phyloP scores from a whole-genome alignment of 805 yeast genomes.

The Vanderwaltozyma polyspora region DNA sequence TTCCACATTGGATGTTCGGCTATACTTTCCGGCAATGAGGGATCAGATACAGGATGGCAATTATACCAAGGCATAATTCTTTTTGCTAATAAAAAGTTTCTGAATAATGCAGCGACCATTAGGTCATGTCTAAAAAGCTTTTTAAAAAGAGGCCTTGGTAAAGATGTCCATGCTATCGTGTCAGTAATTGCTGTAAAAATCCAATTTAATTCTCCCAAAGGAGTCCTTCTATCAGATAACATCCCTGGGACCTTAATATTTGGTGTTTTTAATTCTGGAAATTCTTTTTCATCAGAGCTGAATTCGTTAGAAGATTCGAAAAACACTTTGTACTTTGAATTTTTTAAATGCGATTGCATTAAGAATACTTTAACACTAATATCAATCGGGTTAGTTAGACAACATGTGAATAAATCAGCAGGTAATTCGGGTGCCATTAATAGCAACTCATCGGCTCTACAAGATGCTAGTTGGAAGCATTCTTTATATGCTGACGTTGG shows the following conservation, averaged over 20 bases:
- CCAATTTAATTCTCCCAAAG: constrained; percentile 94
- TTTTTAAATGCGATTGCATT: constrained; percentile 61
- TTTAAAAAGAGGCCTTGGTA: constrained; percentile 81
- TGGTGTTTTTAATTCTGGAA: constrained; percentile 19
- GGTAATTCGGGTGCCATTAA: constrained; percentile 94
- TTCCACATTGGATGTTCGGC: constrained; percentile 92
- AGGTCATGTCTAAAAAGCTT: constrained; percentile 86
- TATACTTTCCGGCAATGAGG: constrained; percentile 74
- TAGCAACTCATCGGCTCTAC: constrained; percentile 70
- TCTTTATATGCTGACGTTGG: constrained; percentile 51
- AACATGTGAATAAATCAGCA: constrained; percentile 91
- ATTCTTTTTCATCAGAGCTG: constrained; percentile 7
- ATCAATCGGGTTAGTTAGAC: constrained; percentile 91
- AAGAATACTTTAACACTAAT: constrained; percentile 87
- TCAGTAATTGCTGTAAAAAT: constrained; percentile 96
- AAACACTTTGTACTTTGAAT: constrained; percentile 31
- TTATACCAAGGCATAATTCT: constrained; percentile 87
- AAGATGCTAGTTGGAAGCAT: constrained; percentile 89
- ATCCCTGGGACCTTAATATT: constrained; percentile 76
- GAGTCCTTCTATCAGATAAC: constrained; percentile 85
- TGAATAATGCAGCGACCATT: constrained; percentile 90
- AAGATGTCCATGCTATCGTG: constrained; percentile 92
- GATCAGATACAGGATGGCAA: constrained; percentile 91
- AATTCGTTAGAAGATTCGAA: constrained; percentile 27
- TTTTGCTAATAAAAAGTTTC: constrained; percentile 85